Percentiles rank a stretch among this genome's conserved stretches.
Evolutionary conservation across 108 stramenopile species (phyloP).

Genomic region (Schizochytrium sp.): DNA sequence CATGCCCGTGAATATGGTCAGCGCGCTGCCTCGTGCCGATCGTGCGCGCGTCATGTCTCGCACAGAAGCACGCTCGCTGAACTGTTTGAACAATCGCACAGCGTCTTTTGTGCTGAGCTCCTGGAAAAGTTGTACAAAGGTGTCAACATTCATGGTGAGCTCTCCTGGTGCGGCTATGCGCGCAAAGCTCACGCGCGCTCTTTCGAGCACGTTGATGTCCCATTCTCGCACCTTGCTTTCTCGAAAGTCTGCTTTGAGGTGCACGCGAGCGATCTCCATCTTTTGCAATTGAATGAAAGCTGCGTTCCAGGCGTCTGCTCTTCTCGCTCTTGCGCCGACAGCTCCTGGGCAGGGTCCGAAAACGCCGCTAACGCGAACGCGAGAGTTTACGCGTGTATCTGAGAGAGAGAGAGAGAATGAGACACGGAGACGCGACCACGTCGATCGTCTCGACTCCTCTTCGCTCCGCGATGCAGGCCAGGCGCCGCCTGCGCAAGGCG

Average conservation of each 20-base stretch:
- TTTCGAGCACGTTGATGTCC: not conserved
- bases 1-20: constrained; percentile 9
- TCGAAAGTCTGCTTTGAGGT: not conserved
- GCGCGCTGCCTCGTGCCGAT: not conserved
- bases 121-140: not conserved
- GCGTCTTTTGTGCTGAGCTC: not conserved
- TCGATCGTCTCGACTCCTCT: too few species aligned
- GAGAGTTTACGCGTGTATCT: too few species aligned
- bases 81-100: not conserved
- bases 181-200: not conserved
- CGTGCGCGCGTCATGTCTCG: not conserved
- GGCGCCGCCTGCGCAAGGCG: too few species aligned
- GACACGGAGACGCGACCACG: too few species aligned
- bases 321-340: too few species aligned
- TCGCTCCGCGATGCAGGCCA: too few species aligned
- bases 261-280: not conserved
- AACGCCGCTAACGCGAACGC: too few species aligned
- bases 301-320: not conserved
- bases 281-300: not conserved
- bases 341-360: too few species aligned
- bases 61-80: not conserved
- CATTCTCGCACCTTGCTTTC: not conserved
- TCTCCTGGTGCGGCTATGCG: not conserved
- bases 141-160: not conserved
- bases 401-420: too few species aligned